These are phyloP conservation scores for Pseudonitzschia delicatissima DNA, from an alignment of 108 stramenopile species.

Conservation along the genomic window DNA sequence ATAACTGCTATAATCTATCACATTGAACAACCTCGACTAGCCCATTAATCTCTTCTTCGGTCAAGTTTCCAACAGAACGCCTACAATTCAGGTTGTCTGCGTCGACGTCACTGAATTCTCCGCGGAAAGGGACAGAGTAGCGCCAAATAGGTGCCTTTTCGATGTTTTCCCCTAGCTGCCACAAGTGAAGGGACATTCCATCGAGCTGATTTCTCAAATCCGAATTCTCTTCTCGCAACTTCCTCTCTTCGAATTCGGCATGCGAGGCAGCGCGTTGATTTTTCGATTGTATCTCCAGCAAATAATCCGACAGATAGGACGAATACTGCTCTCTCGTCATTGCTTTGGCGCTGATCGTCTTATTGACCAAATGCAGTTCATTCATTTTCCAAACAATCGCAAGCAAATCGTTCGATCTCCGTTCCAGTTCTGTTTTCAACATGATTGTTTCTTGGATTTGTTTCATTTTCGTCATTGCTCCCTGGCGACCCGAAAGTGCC, in stretches of 20 bases:
- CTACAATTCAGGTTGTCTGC: neutral
- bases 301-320: conserved; percentile 74
- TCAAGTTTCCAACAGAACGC: neutral
- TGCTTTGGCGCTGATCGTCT: conserved; percentile 77
- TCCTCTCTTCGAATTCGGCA: conserved; percentile 51
- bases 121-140: neutral
- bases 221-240: conserved; percentile 58
- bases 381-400: conserved; percentile 88
- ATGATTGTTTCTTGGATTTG: conserved; percentile 63
- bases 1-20: conserved; percentile 32
- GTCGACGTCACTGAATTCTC: neutral
- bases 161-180: conserved; percentile 69
- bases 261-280: conserved; percentile 63
- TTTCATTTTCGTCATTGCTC: conserved; percentile 59
- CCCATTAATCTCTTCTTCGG: conserved; percentile 35
- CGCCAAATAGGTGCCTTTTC: conserved; percentile 5
- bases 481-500: conserved; percentile 45
- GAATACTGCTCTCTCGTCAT: conserved; percentile 78
- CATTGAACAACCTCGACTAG: conserved; percentile 29
- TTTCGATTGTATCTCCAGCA: conserved; percentile 64
- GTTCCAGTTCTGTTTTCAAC: conserved; percentile 66
- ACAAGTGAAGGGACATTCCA: conserved; percentile 69
- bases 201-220: conserved; percentile 57
- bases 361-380: conserved; percentile 84
- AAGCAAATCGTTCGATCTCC: conserved; percentile 73